A percentile compares a stretch with the other conserved stretches of the same genome.
Evolutionary conservation across 192 early-diverging fungal genomes (phyloP).

Genomic region (Phlyctochytrium planicorne): DNA sequence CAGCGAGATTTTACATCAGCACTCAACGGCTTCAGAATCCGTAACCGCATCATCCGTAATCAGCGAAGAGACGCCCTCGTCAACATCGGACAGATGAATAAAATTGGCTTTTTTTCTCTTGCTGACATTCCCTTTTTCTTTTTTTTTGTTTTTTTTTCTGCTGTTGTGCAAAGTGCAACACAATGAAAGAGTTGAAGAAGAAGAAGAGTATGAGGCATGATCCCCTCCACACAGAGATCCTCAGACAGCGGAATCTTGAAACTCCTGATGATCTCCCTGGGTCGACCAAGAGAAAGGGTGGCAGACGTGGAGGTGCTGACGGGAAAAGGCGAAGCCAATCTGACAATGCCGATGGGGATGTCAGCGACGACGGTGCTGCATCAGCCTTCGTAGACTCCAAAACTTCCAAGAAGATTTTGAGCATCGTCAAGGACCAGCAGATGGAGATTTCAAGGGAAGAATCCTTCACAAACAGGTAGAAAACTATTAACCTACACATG

Average conservation of each 20-base stretch:
- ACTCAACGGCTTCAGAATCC: too few relatives aligned
- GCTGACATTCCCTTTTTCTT: too few relatives aligned
- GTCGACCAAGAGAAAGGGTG: background rate
- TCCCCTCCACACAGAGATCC: conserved; percentile 75
- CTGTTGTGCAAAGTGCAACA: too few relatives aligned
- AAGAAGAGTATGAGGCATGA: conserved; percentile 61
- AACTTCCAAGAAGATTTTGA: conserved; percentile 84
- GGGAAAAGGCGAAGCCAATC: background rate
- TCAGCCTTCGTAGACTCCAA: conserved; percentile 74
- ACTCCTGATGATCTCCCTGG: background rate
- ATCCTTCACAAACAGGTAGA: background rate
- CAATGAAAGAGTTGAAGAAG: too few relatives aligned
- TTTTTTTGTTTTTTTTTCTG: too few relatives aligned
- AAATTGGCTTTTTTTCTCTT: too few relatives aligned
- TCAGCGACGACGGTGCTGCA: background rate
- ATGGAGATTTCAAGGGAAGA: conserved; percentile 64
- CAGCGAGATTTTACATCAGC: too few relatives aligned
- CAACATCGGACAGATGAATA: too few relatives aligned
- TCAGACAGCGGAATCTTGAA: conserved; percentile 32
- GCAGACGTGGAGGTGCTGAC: background rate
- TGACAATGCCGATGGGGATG: background rate
- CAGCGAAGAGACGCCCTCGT: too few relatives aligned
- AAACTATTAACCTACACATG: too few relatives aligned
- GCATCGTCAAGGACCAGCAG: conserved; percentile 89
- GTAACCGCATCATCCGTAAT: too few relatives aligned